Conservation (phyloP, 2,329 filamentous ascomycete genomes). For the Huntiella moniliformis region DNA sequence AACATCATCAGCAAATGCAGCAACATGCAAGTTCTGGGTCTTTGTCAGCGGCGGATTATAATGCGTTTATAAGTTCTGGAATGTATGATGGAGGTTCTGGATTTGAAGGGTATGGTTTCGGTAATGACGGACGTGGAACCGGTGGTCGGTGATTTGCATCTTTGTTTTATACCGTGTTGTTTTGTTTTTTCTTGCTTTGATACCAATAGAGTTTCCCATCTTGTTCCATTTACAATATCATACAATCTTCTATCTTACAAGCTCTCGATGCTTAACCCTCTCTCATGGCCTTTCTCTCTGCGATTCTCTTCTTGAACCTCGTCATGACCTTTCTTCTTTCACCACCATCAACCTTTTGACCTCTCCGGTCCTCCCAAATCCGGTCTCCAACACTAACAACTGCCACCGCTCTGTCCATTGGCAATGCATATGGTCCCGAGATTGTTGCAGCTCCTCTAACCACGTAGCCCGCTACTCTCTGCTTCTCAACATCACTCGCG, state of each 20-base stretch:
- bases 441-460: constrained; percentile 52
- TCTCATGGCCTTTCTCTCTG: constrained; percentile 54
- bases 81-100: background rate
- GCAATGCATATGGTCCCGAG: constrained; percentile 53
- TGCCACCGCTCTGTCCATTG: constrained; percentile 43
- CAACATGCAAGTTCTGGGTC: no score
- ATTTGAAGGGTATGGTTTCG: background rate
- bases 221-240: background rate
- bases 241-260: background rate
- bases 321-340: constrained; percentile 78
- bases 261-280: constrained; percentile 26
- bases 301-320: constrained; percentile 64
- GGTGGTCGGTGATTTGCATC: no score
- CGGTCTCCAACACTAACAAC: constrained; percentile 59
- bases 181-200: no score
- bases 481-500: constrained; percentile 13
- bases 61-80: background rate
- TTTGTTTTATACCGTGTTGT: no score
- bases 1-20: background rate
- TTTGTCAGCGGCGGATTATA: no score
- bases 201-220: no score
- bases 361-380: constrained; percentile 78
- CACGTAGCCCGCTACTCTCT: constrained; percentile 43
- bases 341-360: constrained; percentile 88
- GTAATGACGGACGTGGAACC: no score